These are phyloP conservation scores for Aspergillus coremiiformis DNA, from an alignment of 495 filamentous ascomycete genomes.

Conservation along the genomic window DNA sequence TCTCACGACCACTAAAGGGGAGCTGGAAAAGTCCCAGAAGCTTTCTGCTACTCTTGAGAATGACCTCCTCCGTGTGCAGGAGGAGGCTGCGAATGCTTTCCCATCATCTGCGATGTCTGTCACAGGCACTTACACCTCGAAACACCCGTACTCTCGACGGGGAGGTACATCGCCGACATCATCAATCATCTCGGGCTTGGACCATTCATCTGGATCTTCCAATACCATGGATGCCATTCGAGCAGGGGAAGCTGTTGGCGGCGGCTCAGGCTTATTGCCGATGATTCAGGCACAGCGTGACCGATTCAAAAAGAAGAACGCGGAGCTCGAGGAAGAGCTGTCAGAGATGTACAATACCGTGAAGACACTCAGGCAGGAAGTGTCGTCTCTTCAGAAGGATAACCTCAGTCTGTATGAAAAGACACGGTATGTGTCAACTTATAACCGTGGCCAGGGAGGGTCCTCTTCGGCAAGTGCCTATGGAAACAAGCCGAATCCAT, in stretches of 20 bases:
- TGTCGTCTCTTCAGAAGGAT: slow-evolving; percentile 89
- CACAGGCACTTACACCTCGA: slow-evolving; percentile 82
- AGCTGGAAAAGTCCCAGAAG: slow-evolving; percentile 76
- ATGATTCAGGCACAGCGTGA: slow-evolving; percentile 98
- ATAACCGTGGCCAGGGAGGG: slow-evolving; percentile 59
- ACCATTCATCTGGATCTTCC: slow-evolving; percentile 44
- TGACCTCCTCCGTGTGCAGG: slow-evolving; percentile 80
- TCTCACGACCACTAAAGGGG: slow-evolving; percentile 72
- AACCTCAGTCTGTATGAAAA: slow-evolving; percentile 97
- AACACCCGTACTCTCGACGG: slow-evolving; percentile 68
- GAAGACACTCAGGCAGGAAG: slow-evolving; percentile 81
- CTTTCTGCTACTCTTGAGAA: slow-evolving; percentile 87
- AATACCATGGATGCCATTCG: slow-evolving; percentile 51
- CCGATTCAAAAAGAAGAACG: slow-evolving; percentile 93
- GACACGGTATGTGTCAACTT: slow-evolving; percentile 90
- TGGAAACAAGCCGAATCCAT: slow-evolving; percentile 64
- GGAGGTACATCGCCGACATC: slow-evolving; percentile 82
- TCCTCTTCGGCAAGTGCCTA: slow-evolving; percentile 68
- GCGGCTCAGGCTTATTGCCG: slow-evolving; percentile 84
- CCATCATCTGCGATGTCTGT: slow-evolving; percentile 83
- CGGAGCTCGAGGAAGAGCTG: slow-evolving; percentile 84
- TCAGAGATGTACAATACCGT: slow-evolving; percentile 74
- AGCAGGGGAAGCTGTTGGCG: slow-evolving; percentile 66
- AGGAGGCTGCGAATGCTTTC: slow-evolving; percentile 74
- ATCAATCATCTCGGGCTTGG: slow-evolving; percentile 94